phyloP scores from a whole-genome alignment of 225 moss, liverwort and hornwort species.

The Ulota crispa region DNA sequence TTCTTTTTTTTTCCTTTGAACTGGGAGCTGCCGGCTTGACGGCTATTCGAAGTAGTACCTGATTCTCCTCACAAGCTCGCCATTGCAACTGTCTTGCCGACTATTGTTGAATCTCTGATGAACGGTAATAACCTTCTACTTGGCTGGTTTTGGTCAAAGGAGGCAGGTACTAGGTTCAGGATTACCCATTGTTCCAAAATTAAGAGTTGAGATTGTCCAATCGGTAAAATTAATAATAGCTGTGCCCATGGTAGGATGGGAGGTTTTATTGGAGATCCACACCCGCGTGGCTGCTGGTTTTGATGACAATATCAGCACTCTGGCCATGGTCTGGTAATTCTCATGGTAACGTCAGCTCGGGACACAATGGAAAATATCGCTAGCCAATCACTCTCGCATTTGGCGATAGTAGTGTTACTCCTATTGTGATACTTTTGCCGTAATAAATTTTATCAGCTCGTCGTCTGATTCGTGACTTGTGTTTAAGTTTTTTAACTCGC shows the following conservation, averaged over 20 bases:
- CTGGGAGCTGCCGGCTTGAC: constrained; percentile 2
- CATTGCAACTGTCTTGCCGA: constrained; percentile 11
- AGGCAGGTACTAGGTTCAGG: constrained; percentile 9
- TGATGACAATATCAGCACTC: background rate
- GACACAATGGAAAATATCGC: background rate
- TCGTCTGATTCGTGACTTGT: background rate
- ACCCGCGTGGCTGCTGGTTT: background rate
- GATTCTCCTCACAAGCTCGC: background rate
- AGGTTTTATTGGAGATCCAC: background rate
- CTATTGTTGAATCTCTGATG: constrained; percentile 4
- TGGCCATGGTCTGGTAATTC: background rate
- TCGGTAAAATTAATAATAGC: background rate
- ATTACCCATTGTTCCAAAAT: constrained; percentile 7
- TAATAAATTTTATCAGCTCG: background rate
- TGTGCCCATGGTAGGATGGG: background rate
- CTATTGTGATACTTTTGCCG: background rate
- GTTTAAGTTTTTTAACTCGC: background rate
- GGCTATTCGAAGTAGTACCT: background rate
- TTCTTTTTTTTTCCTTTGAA: background rate
- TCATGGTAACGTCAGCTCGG: background rate
- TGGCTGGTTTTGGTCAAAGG: background rate
- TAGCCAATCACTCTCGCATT: background rate
- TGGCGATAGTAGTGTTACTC: background rate
- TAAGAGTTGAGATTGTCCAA: constrained; percentile 6
- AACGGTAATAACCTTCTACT: background rate